Percentiles rank a stretch among this genome's conserved stretches.
phyloP scores from a whole-genome alignment of 805 yeast genomes.

The Yamadazyma phyllophila region DNA sequence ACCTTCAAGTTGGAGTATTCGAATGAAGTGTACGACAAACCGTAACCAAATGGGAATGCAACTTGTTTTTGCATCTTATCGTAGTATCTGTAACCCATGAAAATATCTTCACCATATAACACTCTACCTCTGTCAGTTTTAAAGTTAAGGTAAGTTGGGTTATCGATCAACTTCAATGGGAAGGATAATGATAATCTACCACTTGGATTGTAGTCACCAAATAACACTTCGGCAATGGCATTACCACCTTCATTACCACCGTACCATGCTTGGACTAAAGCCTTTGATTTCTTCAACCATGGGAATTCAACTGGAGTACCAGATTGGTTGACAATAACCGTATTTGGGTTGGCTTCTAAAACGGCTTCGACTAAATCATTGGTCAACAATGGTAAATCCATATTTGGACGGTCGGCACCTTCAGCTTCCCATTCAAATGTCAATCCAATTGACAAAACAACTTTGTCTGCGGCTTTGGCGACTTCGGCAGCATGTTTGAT shows the following conservation, averaged over 20 bases:
- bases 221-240: constrained; percentile 31
- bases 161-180: constrained; percentile 23
- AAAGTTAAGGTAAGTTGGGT: constrained; percentile 30
- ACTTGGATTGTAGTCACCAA: constrained; percentile 31
- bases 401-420: constrained; percentile 27
- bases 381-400: constrained; percentile 23
- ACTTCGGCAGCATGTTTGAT: constrained; percentile 23
- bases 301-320: constrained; percentile 34
- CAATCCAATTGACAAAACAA: constrained; percentile 26
- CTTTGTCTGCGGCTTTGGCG: constrained; percentile 28
- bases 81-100: constrained; percentile 31
- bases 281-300: constrained; percentile 24
- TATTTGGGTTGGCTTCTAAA: constrained; percentile 26
- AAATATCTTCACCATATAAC: constrained; percentile 33
- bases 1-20: constrained; percentile 16
- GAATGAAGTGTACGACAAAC: constrained; percentile 30
- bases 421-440: constrained; percentile 32
- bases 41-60: constrained; percentile 33
- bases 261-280: constrained; percentile 33
- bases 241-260: constrained; percentile 36
- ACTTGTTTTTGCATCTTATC: constrained; percentile 25
- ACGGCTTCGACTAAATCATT: constrained; percentile 24
- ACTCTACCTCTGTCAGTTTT: constrained; percentile 30
- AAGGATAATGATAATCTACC: constrained; percentile 20
- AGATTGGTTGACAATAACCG: constrained; percentile 31